Percentiles rank a stretch among this genome's conserved stretches.
Conservation (phyloP, 2,329 filamentous ascomycete genomes). For the Monosporascus ibericus region DNA sequence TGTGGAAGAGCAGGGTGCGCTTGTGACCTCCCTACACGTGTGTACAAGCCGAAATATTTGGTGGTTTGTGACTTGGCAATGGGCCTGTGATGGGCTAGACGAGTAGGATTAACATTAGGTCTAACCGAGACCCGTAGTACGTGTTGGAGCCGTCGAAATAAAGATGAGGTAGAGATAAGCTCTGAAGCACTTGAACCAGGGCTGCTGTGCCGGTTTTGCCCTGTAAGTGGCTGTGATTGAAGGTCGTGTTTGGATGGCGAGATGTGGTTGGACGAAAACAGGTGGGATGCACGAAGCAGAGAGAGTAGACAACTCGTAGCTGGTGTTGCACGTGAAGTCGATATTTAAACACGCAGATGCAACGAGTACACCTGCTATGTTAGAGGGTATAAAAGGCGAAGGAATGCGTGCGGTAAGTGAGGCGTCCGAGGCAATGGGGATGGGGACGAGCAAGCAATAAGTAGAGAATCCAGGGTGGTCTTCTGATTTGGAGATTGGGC, state of each 20-base stretch:
- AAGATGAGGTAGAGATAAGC: too few species aligned
- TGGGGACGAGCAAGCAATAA: neutral
- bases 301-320: neutral
- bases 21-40: neutral
- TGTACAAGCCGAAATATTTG: neutral
- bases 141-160: too few species aligned
- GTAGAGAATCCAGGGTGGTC: neutral
- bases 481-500: neutral
- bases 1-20: neutral
- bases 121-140: too few species aligned
- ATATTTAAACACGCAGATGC: neutral
- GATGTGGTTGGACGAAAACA: slow-evolving; percentile 25
- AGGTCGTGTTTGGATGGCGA: slow-evolving; percentile 24
- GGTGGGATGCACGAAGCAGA: neutral
- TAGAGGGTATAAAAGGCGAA: neutral
- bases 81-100: slow-evolving; percentile 10
- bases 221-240: slow-evolving; percentile 20
- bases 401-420: neutral
- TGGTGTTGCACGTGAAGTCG: neutral
- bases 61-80: slow-evolving; percentile 11
- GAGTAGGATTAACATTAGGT: slow-evolving; percentile 5
- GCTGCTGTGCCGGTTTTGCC: too few species aligned
- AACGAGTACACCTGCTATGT: neutral
- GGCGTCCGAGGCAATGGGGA: neutral
- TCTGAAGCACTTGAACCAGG: neutral